Base-by-base conservation (phyloP, 140 eudicot genomes). In the Stevia rebaudiana region DNA sequence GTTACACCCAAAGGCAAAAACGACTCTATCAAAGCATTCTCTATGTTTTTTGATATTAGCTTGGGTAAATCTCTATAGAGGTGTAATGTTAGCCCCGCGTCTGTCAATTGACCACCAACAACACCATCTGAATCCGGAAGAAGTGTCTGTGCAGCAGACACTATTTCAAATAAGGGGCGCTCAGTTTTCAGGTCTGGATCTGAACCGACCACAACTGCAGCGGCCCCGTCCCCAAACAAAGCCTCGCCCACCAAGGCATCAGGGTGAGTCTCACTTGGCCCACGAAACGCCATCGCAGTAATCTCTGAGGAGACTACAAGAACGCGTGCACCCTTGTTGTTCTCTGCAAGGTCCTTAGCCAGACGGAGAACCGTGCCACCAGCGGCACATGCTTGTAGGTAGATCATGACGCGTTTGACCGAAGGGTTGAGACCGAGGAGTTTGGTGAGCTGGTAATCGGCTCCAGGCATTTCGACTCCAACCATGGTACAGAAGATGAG, bases 41-140 rank as follows among this genome's bases (percentile, higher is more conserved):
- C 81, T 3, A 76, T 76, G 46, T 70, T 71, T 43, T 76, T 70
- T 1, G 73, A 71, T 42, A 76, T 76, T 50, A 76, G 28, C 65
- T 68, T 74, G 0, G 81, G 81, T 0, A 76, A 77, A 3, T 76
- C 81, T 33, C 71, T 76, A 0, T 70, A 65, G 1, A 76, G 73
- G 30, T 76, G 81, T 25, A 76, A 76, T 4, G 81, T 76, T 3
- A 76, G 52, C 56, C 81, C 81, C n/a, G 71, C 77, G 15, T 76
- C 81, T 51, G 69, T 57, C 19, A 76, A 35, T 12, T 76, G 81
- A 48, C 81, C 81, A 8, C 55, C 77, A 0, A 76, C n/a, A n/a
- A n/a, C n/a, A n/a, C 41, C 41, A 6, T 36, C 41, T 6, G 41
- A 36, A 11, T 36, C 41, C 11, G 41, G 41, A 1, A 36, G 8